Percentiles rank a stretch among this genome's conserved stretches.
phyloP scores from a whole-genome alignment of 768 basidiomycete species.

The Mycena indigotica region DNA sequence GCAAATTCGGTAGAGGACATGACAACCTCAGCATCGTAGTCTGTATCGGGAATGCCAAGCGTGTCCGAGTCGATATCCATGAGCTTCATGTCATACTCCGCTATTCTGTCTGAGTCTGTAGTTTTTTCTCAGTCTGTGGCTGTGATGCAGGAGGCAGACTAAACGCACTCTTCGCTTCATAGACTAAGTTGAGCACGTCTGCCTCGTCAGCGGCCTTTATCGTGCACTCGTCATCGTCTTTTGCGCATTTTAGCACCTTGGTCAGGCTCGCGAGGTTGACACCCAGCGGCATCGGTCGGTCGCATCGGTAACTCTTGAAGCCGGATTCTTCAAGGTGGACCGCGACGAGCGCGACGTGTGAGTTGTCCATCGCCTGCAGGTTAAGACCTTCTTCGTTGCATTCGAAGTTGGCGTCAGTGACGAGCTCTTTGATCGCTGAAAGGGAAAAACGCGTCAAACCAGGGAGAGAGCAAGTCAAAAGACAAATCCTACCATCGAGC shows the following conservation, averaged over 20 bases:
- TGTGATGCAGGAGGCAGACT: background rate
- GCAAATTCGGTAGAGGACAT: conserved; percentile 87
- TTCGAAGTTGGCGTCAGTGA: conserved; percentile 96
- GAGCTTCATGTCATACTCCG: conserved; percentile 98
- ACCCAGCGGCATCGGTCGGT: conserved; percentile 90
- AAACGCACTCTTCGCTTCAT: conserved; percentile 82
- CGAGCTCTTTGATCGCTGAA: conserved; percentile 94
- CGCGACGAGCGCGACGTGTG: conserved; percentile 95
- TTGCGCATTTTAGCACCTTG: conserved; percentile 96
- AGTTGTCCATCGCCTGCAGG: conserved; percentile 99
- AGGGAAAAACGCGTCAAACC: conserved; percentile 9
- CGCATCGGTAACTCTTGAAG: conserved; percentile 90
- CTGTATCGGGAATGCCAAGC: conserved; percentile 94
- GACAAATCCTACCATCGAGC: conserved; percentile 71
- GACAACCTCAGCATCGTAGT: conserved; percentile 91
- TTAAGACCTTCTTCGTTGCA: conserved; percentile 94
- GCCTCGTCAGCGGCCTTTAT: conserved; percentile 91
- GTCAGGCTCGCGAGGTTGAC: conserved; percentile 86
- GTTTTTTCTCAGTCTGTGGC: conserved; percentile 4
- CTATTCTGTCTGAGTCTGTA: conserved; percentile 86
- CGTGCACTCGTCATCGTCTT: conserved; percentile 90
- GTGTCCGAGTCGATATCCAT: conserved; percentile 99
- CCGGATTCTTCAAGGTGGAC: conserved; percentile 78
- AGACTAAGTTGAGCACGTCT: conserved; percentile 84
- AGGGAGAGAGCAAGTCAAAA: background rate